A percentile compares a stretch with the other conserved stretches of the same genome.
These are phyloP conservation scores for Pleochaeta shiraiana DNA, from an alignment of 2,329 filamentous ascomycete species.

Conservation along the genomic window DNA sequence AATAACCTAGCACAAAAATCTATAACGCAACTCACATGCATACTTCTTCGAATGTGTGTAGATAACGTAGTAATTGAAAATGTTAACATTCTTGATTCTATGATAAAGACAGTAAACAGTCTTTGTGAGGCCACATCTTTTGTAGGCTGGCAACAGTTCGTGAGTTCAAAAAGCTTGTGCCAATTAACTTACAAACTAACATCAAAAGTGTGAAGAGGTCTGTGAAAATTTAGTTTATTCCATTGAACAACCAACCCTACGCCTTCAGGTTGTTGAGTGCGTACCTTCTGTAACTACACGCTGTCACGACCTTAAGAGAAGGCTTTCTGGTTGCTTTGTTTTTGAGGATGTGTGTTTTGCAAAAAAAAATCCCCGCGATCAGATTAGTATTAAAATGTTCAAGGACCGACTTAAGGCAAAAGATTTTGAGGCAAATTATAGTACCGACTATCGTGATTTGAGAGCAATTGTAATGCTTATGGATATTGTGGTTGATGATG, in stretches of 20 bases:
- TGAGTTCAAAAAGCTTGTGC: conserved; percentile 12
- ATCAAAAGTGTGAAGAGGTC: conserved; percentile 26
- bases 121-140: conserved; percentile 24
- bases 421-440: conserved; percentile 29
- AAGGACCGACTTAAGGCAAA: conserved; percentile 25
- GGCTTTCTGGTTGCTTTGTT: conserved; percentile 42
- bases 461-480: conserved; percentile 43
- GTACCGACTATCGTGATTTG: conserved; percentile 48
- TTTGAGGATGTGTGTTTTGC: conserved; percentile 28
- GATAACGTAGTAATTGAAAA: conserved; percentile 28
- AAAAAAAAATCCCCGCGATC: conserved; percentile 21
- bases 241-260: conserved; percentile 28
- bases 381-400: conserved; percentile 21
- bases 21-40: conserved; percentile 21
- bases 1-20: conserved; percentile 11
- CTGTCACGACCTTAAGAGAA: conserved; percentile 38
- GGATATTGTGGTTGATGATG: conserved; percentile 54
- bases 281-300: conserved; percentile 31
- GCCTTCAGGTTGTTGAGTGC: conserved; percentile 33
- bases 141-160: conserved; percentile 20
- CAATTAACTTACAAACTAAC: background rate
- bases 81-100: conserved; percentile 21
- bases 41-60: conserved; percentile 32
- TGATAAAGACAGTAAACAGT: conserved; percentile 23
- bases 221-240: conserved; percentile 25